Percentiles rank a stretch among this genome's conserved stretches.
These are phyloP conservation scores for Cadophora gregata DNA, from an alignment of 2,329 filamentous ascomycete genomes.

Conservation along the genomic window DNA sequence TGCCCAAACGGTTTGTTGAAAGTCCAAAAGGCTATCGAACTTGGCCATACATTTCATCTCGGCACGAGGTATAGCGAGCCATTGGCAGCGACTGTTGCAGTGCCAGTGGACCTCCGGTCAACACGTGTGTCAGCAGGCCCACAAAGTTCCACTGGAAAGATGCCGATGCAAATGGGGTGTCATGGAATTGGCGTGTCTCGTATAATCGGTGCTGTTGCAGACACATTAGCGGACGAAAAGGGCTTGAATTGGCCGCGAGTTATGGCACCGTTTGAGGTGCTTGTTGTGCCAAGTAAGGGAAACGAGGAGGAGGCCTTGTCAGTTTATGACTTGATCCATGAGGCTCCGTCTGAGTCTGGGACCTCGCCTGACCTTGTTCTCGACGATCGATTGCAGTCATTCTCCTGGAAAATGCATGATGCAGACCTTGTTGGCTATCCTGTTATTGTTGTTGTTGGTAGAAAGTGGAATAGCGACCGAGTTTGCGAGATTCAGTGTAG, in stretches of 20 bases:
- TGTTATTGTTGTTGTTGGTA: slow-evolving; percentile 79
- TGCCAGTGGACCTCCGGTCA: slow-evolving; percentile 43
- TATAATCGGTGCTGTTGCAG: slow-evolving; percentile 85
- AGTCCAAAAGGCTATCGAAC: slow-evolving; percentile 78
- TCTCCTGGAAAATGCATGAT: slow-evolving; percentile 89
- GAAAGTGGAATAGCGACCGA: slow-evolving; percentile 58
- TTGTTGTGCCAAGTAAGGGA: slow-evolving; percentile 63
- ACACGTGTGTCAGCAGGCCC: not conserved
- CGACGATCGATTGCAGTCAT: slow-evolving; percentile 71
- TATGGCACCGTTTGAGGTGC: slow-evolving; percentile 84
- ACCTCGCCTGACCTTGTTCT: slow-evolving; percentile 66
- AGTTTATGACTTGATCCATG: slow-evolving; percentile 67
- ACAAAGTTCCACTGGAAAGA: slow-evolving; percentile 35
- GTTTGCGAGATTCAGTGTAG: slow-evolving; percentile 45
- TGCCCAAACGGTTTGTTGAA: slow-evolving; percentile 69
- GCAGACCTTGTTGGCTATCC: slow-evolving; percentile 91
- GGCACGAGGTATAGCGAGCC: slow-evolving; percentile 86
- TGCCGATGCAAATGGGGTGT: slow-evolving; percentile 89
- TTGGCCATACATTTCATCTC: slow-evolving; percentile 94
- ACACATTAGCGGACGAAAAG: slow-evolving; percentile 70
- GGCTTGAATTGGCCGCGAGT: slow-evolving; percentile 88
- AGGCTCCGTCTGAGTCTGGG: slow-evolving; percentile 9
- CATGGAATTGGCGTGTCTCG: slow-evolving; percentile 94
- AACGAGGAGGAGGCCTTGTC: slow-evolving; percentile 55
- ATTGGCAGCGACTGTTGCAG: slow-evolving; percentile 66